Evolutionary conservation across 345 rosid species (phyloP).

Genomic region (Rhizophora apiculata): DNA sequence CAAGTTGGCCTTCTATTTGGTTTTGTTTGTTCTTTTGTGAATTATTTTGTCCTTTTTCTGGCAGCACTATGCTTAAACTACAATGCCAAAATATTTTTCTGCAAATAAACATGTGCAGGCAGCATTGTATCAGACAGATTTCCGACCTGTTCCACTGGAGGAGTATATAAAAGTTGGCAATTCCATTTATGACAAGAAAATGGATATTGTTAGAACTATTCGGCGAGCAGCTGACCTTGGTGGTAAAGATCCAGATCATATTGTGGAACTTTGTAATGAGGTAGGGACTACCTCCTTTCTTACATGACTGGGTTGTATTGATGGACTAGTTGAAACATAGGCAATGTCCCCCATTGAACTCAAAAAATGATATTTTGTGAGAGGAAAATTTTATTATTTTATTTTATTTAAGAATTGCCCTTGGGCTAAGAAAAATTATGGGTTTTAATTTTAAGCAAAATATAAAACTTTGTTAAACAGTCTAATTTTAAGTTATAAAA

Average conservation of each 20-base stretch:
- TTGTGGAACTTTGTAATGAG: conserved; percentile 91
- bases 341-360: too few species aligned
- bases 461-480: too few species aligned
- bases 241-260: conserved; percentile 97
- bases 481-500: too few species aligned
- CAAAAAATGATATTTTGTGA: too few species aligned
- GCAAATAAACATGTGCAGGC: conserved; percentile 49
- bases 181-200: conserved; percentile 73
- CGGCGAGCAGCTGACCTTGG: conserved; percentile 62
- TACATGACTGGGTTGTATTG: conserved; percentile 1
- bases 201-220: conserved; percentile 78
- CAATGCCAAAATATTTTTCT: conserved; percentile 5
- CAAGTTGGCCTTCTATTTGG: neutral
- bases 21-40: neutral
- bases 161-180: conserved; percentile 86
- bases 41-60: too few species aligned
- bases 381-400: too few species aligned
- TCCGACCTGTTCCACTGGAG: conserved; percentile 94
- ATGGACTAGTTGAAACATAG: neutral
- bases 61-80: too few species aligned
- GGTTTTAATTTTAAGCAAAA: too few species aligned
- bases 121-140: conserved; percentile 86
- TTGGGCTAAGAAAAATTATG: too few species aligned
- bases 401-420: too few species aligned
- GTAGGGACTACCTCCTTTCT: conserved; percentile 34